Evolutionary conservation across 179 eudicot species (phyloP).

Genomic region (Spinacia oleracea): DNA sequence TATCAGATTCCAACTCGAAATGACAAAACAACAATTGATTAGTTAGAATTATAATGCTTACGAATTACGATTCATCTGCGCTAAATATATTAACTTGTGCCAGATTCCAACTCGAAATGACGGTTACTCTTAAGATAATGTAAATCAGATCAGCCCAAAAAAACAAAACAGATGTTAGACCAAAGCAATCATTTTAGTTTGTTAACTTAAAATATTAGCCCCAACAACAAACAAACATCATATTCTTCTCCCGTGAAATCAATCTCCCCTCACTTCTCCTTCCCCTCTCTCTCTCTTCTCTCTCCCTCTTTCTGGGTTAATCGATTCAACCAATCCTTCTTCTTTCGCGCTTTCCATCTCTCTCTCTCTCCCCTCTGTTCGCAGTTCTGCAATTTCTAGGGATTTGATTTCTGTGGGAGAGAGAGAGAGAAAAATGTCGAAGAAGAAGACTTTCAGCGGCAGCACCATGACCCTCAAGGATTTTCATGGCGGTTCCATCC

Average conservation of each 20-base stretch:
- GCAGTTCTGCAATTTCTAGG: background rate
- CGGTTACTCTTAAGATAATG: no score
- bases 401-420: background rate
- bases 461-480: slow-evolving; percentile 93
- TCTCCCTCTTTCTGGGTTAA: background rate
- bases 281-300: slow-evolving; percentile 7
- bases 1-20: no score
- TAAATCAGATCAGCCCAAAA: no score
- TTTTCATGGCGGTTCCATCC: slow-evolving; percentile 97
- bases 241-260: background rate
- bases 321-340: background rate
- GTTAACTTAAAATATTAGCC: no score
- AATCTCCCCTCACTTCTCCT: background rate
- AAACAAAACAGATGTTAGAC: no score
- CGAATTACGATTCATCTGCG: no score
- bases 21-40: no score
- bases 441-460: slow-evolving; percentile 67
- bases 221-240: background rate
- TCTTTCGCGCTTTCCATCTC: background rate
- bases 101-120: no score
- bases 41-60: no score
- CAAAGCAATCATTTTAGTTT: no score
- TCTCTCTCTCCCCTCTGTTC: background rate
- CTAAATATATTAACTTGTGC: no score
- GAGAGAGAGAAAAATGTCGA: slow-evolving; percentile 50